phyloP scores from a whole-genome alignment of 1,284 basidiomycete genomes.

The Ceratobasidium theobromae region DNA sequence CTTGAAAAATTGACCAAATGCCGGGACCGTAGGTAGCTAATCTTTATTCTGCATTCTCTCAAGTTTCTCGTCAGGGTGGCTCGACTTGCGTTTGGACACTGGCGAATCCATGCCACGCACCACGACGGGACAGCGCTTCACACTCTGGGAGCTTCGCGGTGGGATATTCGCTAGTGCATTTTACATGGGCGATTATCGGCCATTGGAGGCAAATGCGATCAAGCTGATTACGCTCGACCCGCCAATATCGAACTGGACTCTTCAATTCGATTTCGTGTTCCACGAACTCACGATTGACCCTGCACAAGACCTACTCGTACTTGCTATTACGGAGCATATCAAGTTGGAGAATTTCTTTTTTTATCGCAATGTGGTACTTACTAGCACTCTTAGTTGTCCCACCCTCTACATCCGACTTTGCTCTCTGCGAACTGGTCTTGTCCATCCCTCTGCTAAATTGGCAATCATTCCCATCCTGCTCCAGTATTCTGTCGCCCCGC shows the following conservation, averaged over 20 bases:
- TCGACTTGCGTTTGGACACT: not conserved
- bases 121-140: not conserved
- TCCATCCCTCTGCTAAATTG: not conserved
- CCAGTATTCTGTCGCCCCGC: not conserved
- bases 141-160: not conserved
- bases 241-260: not conserved
- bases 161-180: not conserved
- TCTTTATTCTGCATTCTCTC: not conserved
- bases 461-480: not conserved
- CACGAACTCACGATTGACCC: not conserved
- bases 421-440: conserved; percentile 9
- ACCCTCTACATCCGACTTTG: not conserved
- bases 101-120: not conserved
- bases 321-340: not conserved
- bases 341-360: not conserved
- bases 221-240: conserved; percentile 3
- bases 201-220: not conserved
- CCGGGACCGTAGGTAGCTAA: not conserved
- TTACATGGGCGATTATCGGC: not conserved
- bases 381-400: not conserved
- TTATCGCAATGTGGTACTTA: not conserved
- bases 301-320: not conserved
- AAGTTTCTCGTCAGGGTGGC: not conserved
- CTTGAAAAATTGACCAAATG: not conserved
- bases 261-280: not conserved